A percentile compares a stretch with the other conserved stretches of the same genome.
Evolutionary conservation across 2,329 filamentous ascomycete genomes (phyloP).

Genomic region (Ceratocystis diversiconidia): DNA sequence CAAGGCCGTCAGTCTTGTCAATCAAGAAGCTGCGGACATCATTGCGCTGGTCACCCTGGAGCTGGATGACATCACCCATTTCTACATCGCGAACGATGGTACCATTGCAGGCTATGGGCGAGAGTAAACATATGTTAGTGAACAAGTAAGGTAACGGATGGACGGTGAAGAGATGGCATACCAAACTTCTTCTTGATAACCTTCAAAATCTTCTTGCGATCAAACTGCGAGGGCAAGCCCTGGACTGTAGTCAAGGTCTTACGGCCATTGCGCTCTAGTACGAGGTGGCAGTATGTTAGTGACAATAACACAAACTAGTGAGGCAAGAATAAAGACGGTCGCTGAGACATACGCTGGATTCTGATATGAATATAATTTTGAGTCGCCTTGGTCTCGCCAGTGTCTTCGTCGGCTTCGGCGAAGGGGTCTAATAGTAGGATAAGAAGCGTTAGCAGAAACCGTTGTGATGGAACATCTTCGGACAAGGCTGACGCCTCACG

Average conservation of each 20-base stretch:
- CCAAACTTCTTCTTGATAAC: constrained; percentile 99
- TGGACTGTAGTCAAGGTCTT: constrained; percentile 99
- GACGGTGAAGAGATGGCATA: constrained; percentile 30
- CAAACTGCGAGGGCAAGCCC: constrained; percentile 96
- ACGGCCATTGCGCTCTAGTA: constrained; percentile 95
- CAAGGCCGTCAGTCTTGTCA: constrained; percentile 89
- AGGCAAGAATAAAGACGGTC: constrained; percentile 12
- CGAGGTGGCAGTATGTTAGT: not conserved
- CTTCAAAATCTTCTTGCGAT: constrained; percentile 99
- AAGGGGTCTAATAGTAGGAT: constrained; percentile 69
- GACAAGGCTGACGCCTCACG: not conserved
- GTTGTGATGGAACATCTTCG: not conserved
- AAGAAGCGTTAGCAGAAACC: constrained; percentile 22
- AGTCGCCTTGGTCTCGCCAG: constrained; percentile 84
- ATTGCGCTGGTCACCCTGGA: constrained; percentile 98
- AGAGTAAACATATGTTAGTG: constrained; percentile 3
- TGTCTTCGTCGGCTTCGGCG: constrained; percentile 99
- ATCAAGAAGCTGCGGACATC: constrained; percentile 95
- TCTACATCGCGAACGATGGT: constrained; percentile 91
- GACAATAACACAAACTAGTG: not conserved
- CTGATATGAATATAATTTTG: constrained; percentile 99
- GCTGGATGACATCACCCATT: constrained; percentile 99
- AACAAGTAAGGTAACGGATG: constrained; percentile 19
- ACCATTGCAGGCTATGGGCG: constrained; percentile 81
- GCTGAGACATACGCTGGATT: constrained; percentile 72